Percentiles rank a stretch among this genome's conserved stretches.
Evolutionary conservation across 129 eudicot genomes (phyloP).

Genomic region (Flaveria ramosissima): DNA sequence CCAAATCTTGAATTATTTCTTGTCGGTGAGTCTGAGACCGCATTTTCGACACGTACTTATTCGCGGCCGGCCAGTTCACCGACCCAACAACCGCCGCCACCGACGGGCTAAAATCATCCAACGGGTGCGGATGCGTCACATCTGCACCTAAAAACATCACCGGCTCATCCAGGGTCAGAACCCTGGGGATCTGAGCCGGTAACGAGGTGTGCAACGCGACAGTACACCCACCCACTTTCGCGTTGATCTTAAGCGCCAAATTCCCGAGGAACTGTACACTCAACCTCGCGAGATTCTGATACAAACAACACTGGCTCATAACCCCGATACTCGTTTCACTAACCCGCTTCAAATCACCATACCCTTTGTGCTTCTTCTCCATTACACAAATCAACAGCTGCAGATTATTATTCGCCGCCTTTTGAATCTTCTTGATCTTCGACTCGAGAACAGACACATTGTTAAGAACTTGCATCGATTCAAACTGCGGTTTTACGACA

Average conservation of each 20-base stretch:
- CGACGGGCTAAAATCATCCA: slow-evolving; percentile 85
- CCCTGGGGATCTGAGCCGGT: slow-evolving; percentile 75
- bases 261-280: slow-evolving; percentile 83
- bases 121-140: slow-evolving; percentile 91
- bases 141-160: slow-evolving; percentile 96
- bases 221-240: slow-evolving; percentile 92
- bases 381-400: slow-evolving; percentile 86
- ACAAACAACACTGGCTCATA: slow-evolving; percentile 91
- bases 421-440: slow-evolving; percentile 64
- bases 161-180: slow-evolving; percentile 59
- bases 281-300: slow-evolving; percentile 59
- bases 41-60: slow-evolving; percentile 84
- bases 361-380: slow-evolving; percentile 97
- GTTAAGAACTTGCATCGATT: slow-evolving; percentile 80
- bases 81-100: slow-evolving; percentile 97
- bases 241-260: slow-evolving; percentile 88
- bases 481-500: slow-evolving; percentile 59
- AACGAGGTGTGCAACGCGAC: slow-evolving; percentile 78
- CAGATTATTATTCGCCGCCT: slow-evolving; percentile 57
- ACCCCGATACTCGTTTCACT: slow-evolving; percentile 85
- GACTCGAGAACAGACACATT: slow-evolving; percentile 63
- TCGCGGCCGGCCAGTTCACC: slow-evolving; percentile 91
- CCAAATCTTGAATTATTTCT: slow-evolving; percentile 83
- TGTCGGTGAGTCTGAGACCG: slow-evolving; percentile 88
- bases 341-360: slow-evolving; percentile 86